A percentile compares a stretch with the other conserved stretches of the same genome.
These are phyloP conservation scores for Trichosporon ovoides DNA, from an alignment of 1,284 basidiomycete species.

Conservation along the genomic window DNA sequence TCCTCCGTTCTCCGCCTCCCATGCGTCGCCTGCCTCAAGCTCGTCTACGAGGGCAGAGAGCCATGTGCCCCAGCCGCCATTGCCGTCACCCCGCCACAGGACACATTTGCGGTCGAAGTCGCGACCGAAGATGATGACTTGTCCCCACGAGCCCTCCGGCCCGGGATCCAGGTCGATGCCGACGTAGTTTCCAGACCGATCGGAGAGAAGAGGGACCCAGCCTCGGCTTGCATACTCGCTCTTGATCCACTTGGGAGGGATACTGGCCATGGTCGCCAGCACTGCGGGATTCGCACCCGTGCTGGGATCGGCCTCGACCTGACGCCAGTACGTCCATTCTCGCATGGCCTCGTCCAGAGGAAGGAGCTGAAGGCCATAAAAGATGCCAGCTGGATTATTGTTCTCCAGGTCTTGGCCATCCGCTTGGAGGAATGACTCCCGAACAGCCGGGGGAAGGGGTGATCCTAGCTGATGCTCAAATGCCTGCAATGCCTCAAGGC, in stretches of 20 bases:
- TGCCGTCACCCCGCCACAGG: slow-evolving; percentile 82
- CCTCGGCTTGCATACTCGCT: slow-evolving; percentile 85
- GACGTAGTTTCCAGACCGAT: slow-evolving; percentile 93
- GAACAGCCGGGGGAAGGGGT: slow-evolving; percentile 67
- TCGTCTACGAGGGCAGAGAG: slow-evolving; percentile 89
- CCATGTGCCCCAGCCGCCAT: slow-evolving; percentile 91
- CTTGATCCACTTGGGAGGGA: slow-evolving; percentile 87
- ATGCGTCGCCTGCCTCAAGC: slow-evolving; percentile 80
- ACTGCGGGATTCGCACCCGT: slow-evolving; percentile 65
- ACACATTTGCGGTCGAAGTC: slow-evolving; percentile 99
- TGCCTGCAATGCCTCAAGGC: slow-evolving; percentile 65
- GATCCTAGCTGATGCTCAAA: slow-evolving; percentile 78
- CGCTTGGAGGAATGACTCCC: slow-evolving; percentile 73
- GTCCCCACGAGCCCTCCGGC: slow-evolving; percentile 68
- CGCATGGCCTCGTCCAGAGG: slow-evolving; percentile 83
- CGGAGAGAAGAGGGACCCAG: slow-evolving; percentile 91
- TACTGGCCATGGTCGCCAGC: slow-evolving; percentile 73
- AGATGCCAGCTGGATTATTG: slow-evolving; percentile 57
- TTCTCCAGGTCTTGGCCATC: slow-evolving; percentile 87
- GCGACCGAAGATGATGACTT: slow-evolving; percentile 94
- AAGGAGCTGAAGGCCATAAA: slow-evolving; percentile 76
- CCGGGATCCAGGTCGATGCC: slow-evolving; percentile 90
- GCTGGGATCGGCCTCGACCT: slow-evolving; percentile 75
- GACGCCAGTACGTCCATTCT: slow-evolving; percentile 90
- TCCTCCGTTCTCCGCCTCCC: slow-evolving; percentile 61